phyloP scores from a whole-genome alignment of 2,329 filamentous ascomycete genomes.

The Parafenestella ontariensis region DNA sequence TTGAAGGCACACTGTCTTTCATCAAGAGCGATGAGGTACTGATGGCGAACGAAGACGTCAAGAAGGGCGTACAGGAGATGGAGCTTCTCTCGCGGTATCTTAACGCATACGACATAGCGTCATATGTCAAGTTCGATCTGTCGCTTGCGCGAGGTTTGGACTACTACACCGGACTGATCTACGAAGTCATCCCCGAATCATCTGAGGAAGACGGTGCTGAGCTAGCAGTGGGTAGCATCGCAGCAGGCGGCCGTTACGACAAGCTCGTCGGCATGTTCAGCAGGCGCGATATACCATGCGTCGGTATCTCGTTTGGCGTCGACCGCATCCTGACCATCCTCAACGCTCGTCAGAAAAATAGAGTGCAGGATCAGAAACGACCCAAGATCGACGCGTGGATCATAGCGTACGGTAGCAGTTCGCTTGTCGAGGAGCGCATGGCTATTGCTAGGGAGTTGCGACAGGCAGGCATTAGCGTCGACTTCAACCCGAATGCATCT shows the following conservation, averaged over 20 bases:
- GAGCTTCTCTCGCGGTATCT: conserved; percentile 79
- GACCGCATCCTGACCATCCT: conserved; percentile 90
- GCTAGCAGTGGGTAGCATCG: conserved; percentile 54
- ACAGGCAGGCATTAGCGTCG: conserved; percentile 85
- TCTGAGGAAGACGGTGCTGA: conserved; percentile 47
- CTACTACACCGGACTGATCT: conserved; percentile 87
- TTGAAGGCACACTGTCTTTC: conserved; percentile 52
- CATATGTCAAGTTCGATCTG: conserved; percentile 82
- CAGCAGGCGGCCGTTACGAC: conserved; percentile 73
- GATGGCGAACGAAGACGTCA: conserved; percentile 73
- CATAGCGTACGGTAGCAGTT: conserved; percentile 82
- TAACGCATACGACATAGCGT: conserved; percentile 72
- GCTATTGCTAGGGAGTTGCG: conserved; percentile 74
- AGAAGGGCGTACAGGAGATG: conserved; percentile 80
- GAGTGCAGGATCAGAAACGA: conserved; percentile 62
- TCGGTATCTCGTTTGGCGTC: conserved; percentile 86
- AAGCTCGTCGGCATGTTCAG: conserved; percentile 90
- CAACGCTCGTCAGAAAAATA: conserved; percentile 72
- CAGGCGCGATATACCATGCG: conserved; percentile 82
- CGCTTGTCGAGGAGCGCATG: conserved; percentile 84
- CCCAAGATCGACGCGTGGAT: conserved; percentile 85
- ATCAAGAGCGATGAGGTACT: conserved; percentile 71
- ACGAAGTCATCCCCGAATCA: conserved; percentile 81
- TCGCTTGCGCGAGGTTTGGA: conserved; percentile 84
- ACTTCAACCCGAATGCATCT: conserved; percentile 85